Base-by-base conservation (phyloP, 306 rosid species). In the Lupinus albus region DNA sequence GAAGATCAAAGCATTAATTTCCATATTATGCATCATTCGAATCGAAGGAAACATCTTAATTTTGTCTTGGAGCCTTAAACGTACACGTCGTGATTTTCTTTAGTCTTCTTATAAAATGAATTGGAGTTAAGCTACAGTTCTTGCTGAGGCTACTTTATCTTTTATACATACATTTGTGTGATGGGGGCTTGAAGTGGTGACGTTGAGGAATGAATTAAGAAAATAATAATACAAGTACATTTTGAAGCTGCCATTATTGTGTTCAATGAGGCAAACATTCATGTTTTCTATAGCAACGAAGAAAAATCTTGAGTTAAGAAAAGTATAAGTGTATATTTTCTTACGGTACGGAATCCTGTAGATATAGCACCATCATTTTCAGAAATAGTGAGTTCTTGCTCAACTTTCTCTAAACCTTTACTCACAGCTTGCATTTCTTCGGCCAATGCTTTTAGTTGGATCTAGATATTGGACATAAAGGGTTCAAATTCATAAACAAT, bases 371-470 rank as follows among this genome's bases (percentile, higher is more conserved):
- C 98, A 68, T 93, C 98, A 70, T 80, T 82, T 78, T 84, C 96
- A 61, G 98, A 86, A 76, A 89, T 85, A 74, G 89, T 48, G 15
- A 93, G 95, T 81, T 93, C 98, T 71, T 89, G 91, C 88, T 89
- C 98, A 76, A 93, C 97, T 75, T 93, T 93, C 78, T 93, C 98
- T 30, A 93, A 86, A 77, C 98, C 98, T 86, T 88, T 93, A 76
- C 92, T 91, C 77, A 93, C 98, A 12, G 98, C 97, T 86, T 93
- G 98, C 98, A 93, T 93, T 82, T 93, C 98, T 82, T 93, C 98
- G 75, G 98, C 98, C 82, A 93, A 84, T 70, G 86, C 93, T 83
- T 93, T 93, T 73, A 93, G 84, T 81, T 86, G 98, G 83, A 89
- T 93, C 98, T 93, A 82, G 33, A 81, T 57, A 52, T 71, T 70